Conservation (phyloP, 352 stramenopile species). For the Phytophthora cactorum region DNA sequence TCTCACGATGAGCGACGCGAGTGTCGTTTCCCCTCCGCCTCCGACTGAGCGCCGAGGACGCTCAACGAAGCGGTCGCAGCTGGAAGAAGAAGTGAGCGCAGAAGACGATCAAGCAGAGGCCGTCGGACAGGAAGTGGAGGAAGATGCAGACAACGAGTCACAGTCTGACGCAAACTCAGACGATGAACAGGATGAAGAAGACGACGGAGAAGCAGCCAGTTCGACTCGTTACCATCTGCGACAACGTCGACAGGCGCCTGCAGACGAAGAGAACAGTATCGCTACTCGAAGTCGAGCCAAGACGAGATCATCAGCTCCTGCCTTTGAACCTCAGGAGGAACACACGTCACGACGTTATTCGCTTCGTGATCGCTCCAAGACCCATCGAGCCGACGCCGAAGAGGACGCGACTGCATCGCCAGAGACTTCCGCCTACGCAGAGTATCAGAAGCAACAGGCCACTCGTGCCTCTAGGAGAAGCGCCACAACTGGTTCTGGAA, state of each 20-base stretch:
- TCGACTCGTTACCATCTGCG: constrained; percentile 55
- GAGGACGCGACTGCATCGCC: constrained; percentile 40
- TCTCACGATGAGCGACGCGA: constrained; percentile 32
- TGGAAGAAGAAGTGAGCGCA: constrained; percentile 7
- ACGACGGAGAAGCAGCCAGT: constrained; percentile 35
- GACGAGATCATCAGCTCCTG: constrained; percentile 12
- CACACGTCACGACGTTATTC: constrained; percentile 54
- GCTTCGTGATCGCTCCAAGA: constrained; percentile 76
- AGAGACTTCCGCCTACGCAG: constrained; percentile 54
- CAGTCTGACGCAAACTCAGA: constrained; percentile 42
- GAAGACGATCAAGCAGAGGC: neutral
- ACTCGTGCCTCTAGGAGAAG: constrained; percentile 36
- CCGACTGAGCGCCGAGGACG: constrained; percentile 3
- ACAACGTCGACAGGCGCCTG: constrained; percentile 22
- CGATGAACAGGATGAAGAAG: constrained; percentile 37
- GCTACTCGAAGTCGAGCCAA: constrained; percentile 35
- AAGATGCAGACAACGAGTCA: constrained; percentile 35
- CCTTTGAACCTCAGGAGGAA: constrained; percentile 18
- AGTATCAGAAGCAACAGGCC: constrained; percentile 72
- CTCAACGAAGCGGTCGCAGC: constrained; percentile 34
- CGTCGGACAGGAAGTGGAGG: constrained; percentile 22
- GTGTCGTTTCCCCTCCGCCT: constrained; percentile 17
- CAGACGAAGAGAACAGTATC: constrained; percentile 18
- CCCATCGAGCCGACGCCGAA: constrained; percentile 41
- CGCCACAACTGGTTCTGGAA: constrained; percentile 28